Percentiles rank a stretch among this genome's conserved stretches.
These are phyloP conservation scores for Ogataea nitratoaversa DNA, from an alignment of 805 yeast genomes.

Conservation along the genomic window DNA sequence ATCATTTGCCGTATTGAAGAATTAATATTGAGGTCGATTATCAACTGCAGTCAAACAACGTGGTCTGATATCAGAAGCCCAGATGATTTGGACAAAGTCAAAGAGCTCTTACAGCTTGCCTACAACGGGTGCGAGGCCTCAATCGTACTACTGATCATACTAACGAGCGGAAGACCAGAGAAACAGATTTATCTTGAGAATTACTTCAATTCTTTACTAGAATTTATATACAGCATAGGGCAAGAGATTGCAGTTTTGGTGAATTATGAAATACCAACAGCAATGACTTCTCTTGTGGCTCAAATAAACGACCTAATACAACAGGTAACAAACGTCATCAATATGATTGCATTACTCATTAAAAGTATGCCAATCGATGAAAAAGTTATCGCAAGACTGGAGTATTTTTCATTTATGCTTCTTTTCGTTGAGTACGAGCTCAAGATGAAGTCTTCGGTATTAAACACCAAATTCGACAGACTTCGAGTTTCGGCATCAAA, in stretches of 20 bases:
- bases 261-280: not conserved
- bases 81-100: conserved; percentile 1
- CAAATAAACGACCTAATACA: not conserved
- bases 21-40: conserved; percentile 28
- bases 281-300: not conserved
- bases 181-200: conserved; percentile 43
- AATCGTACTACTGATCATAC: conserved; percentile 35
- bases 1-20: conserved; percentile 31
- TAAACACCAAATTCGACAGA: conserved; percentile 20
- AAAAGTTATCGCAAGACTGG: conserved; percentile 50
- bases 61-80: conserved; percentile 20
- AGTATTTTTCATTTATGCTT: conserved; percentile 42
- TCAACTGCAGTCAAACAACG: conserved; percentile 15
- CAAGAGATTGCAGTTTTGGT: conserved; percentile 7
- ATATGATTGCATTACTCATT: conserved; percentile 17
- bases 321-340: conserved; percentile 10
- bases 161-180: conserved; percentile 38
- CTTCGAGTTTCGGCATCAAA: conserved; percentile 29
- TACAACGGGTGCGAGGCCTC: conserved; percentile 31
- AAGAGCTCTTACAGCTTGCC: conserved; percentile 11
- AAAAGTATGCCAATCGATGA: conserved; percentile 38
- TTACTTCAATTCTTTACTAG: conserved; percentile 37
- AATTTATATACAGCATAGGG: conserved; percentile 31
- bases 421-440: conserved; percentile 36
- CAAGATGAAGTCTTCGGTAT: conserved; percentile 21